Evolutionary conservation across 2,329 filamentous ascomycete genomes (phyloP).

Genomic region (Pseudocercospora fuligena): DNA sequence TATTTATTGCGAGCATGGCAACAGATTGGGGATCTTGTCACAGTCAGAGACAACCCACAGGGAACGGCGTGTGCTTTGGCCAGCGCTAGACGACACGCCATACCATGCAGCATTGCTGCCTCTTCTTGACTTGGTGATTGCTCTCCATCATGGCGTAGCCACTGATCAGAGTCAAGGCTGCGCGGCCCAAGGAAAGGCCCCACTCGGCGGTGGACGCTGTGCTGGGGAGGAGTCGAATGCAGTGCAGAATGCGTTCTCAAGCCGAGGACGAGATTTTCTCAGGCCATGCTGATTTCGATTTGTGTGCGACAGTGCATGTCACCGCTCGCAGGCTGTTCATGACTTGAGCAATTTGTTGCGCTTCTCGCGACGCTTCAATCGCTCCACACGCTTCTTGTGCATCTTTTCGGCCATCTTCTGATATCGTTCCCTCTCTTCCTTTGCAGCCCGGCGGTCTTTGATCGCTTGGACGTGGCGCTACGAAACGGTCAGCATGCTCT

Average conservation of each 20-base stretch:
- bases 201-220: neutral
- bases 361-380: conserved; percentile 94
- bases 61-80: neutral
- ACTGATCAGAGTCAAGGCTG: neutral
- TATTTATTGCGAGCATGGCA: neutral
- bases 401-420: conserved; percentile 96
- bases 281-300: neutral
- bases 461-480: conserved; percentile 78
- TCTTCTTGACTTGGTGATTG: neutral
- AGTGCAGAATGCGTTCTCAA: neutral
- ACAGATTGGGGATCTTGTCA: neutral
- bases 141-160: neutral
- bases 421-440: conserved; percentile 91
- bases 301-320: neutral
- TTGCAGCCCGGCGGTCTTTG: conserved; percentile 82
- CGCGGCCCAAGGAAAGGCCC: neutral
- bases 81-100: neutral
- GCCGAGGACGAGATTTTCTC: neutral
- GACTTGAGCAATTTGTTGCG: conserved; percentile 76
- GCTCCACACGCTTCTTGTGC: conserved; percentile 93
- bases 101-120: neutral
- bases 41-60: neutral
- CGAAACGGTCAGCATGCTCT: conserved; percentile 25
- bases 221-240: neutral
- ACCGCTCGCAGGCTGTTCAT: conserved; percentile 34